phyloP scores from a whole-genome alignment of 805 yeast genomes.

The Saccharomycopsis lassenensis region DNA sequence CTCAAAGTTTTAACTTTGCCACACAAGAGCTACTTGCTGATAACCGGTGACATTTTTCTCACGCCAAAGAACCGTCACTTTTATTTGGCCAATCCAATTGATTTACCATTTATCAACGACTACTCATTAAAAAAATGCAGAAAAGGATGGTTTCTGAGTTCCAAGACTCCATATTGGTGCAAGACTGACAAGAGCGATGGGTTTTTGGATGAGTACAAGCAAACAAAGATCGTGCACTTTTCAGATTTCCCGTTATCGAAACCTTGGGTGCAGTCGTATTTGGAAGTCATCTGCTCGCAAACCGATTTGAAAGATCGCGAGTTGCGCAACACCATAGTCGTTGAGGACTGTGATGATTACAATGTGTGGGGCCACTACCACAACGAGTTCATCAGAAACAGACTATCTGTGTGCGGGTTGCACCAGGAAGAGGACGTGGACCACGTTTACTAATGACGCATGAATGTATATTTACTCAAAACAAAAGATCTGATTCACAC shows the following conservation, averaged over 20 bases:
- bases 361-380: constrained; percentile 17
- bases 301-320: too few relatives aligned
- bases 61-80: constrained; percentile 26
- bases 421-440: constrained; percentile 11
- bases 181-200: constrained; percentile 19
- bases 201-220: constrained; percentile 20
- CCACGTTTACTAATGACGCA: constrained; percentile 1
- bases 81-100: constrained; percentile 35
- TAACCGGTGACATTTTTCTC: constrained; percentile 34
- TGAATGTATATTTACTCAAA: too few relatives aligned
- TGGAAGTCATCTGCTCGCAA: constrained; percentile 7
- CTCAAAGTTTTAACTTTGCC: constrained; percentile 33
- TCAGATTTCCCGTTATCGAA: constrained; percentile 58
- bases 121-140: constrained; percentile 15
- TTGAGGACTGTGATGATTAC: constrained; percentile 14
- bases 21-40: constrained; percentile 38
- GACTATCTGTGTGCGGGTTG: constrained; percentile 11
- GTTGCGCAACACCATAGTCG: constrained; percentile 6
- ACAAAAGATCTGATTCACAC: too few relatives aligned
- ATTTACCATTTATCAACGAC: constrained; percentile 21
- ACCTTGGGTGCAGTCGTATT: constrained; percentile 38
- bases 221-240: constrained; percentile 43
- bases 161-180: constrained; percentile 15
- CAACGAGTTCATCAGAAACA: constrained; percentile 15
- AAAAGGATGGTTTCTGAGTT: too few relatives aligned